Evolutionary conservation across 2,329 filamentous ascomycete species (phyloP).

Genomic region (Fusarium austroafricanum): DNA sequence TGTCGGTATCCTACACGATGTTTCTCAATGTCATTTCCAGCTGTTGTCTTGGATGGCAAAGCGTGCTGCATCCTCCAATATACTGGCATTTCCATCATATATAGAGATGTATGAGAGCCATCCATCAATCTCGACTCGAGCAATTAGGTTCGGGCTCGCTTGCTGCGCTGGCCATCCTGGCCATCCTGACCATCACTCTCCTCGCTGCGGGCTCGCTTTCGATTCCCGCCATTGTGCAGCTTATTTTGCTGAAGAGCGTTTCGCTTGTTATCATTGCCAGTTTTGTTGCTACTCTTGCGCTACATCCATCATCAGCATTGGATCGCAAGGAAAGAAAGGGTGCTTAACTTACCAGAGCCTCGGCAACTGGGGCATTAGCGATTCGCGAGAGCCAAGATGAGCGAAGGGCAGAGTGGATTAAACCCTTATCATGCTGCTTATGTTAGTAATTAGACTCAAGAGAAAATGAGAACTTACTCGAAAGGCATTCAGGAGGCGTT

Average conservation of each 20-base stretch:
- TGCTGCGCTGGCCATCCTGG: accelerated
- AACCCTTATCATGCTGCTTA: constrained; percentile 33
- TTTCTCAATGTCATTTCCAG: neutral
- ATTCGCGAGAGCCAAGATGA: constrained; percentile 39
- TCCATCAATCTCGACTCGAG: neutral
- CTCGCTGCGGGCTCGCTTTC: constrained; percentile 30
- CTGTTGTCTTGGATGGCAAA: neutral
- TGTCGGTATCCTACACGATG: neutral
- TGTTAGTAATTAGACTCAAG: neutral
- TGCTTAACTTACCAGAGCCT: constrained; percentile 27
- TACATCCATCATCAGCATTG: constrained; percentile 4
- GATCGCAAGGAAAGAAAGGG: accelerated
- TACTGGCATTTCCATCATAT: neutral
- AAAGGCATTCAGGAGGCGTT: constrained; percentile 39
- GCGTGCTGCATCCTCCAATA: neutral
- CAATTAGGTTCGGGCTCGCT: constrained; percentile 6
- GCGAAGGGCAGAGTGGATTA: constrained; percentile 43
- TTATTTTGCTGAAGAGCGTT: neutral
- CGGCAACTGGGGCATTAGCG: constrained; percentile 35
- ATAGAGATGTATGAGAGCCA: neutral
- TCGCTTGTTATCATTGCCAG: constrained; percentile 42
- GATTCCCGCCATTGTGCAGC: constrained; percentile 17
- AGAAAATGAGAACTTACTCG: constrained; percentile 4
- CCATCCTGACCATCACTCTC: constrained; percentile 1
- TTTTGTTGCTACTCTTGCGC: constrained; percentile 42